Percentiles rank a stretch among this genome's conserved stretches.
Conservation (phyloP, 345 rosid genomes). For the Citrus mangshanensis region DNA sequence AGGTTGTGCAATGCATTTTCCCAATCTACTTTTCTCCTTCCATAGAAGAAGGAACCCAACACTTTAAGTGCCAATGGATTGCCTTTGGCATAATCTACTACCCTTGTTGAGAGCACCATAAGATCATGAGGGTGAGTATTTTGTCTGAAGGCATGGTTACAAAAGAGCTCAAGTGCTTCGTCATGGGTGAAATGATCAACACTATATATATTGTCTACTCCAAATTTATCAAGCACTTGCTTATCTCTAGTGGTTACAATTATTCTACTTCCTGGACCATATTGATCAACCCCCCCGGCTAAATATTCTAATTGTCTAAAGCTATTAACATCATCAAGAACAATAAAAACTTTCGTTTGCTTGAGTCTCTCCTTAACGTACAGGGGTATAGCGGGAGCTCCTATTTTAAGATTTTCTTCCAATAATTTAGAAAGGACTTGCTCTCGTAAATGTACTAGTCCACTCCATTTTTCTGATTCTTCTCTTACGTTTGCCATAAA, state of each 20-base stretch:
- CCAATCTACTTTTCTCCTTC: background rate
- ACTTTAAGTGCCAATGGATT: slow-evolving; percentile 16
- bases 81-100: slow-evolving; percentile 17
- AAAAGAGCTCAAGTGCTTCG: slow-evolving; percentile 16
- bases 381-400: background rate
- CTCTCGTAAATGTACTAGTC: background rate
- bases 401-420: background rate
- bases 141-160: background rate
- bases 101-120: background rate
- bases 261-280: slow-evolving; percentile 14
- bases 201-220: background rate
- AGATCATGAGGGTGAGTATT: background rate
- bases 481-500: background rate
- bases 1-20: slow-evolving; percentile 10
- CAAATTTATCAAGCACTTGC: background rate
- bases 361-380: background rate
- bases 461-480: background rate
- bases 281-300: background rate
- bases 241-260: slow-evolving; percentile 14
- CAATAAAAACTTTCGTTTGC: background rate
- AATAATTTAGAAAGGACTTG: background rate
- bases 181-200: background rate
- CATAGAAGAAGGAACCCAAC: background rate
- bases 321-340: slow-evolving; percentile 6
- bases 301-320: slow-evolving; percentile 1